Evolutionary conservation across 169 alveolate genomes (phyloP).

Genomic region (Plasmodium sp.): DNA sequence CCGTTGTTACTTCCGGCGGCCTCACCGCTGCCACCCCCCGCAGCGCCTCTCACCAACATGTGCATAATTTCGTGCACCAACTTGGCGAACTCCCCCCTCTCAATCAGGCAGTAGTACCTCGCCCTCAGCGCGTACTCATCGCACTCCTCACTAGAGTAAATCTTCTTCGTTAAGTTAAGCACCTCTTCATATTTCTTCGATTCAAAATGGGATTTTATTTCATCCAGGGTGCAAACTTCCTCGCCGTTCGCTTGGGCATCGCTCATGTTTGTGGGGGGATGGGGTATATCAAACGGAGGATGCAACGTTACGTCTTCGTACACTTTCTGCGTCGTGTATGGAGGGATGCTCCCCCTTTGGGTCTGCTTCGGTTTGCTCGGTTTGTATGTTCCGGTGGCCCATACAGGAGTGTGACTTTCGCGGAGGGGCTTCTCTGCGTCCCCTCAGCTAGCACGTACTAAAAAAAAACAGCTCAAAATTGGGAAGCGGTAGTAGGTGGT

Average conservation of each 20-base stretch:
- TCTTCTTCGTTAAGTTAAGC: slow-evolving; percentile 4
- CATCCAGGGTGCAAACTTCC: background rate
- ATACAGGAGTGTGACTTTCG: background rate
- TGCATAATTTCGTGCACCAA: slow-evolving; percentile 19
- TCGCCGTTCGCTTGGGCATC: background rate
- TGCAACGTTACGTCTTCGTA: background rate
- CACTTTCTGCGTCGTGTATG: background rate
- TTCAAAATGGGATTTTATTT: slow-evolving; percentile 29
- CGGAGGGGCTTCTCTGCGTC: background rate
- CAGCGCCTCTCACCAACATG: background rate
- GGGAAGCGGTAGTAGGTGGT: background rate
- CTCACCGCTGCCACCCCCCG: background rate
- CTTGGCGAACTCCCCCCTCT: background rate
- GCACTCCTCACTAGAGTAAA: slow-evolving; percentile 2
- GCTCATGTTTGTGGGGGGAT: background rate
- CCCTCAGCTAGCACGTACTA: background rate
- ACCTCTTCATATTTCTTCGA: slow-evolving; percentile 13
- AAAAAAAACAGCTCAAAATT: background rate
- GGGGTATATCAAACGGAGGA: background rate
- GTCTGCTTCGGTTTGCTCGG: background rate
- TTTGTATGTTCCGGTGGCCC: background rate
- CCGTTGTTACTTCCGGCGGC: background rate
- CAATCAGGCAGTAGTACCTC: slow-evolving; percentile 30
- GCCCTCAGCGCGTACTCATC: slow-evolving; percentile 10
- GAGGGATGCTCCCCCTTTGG: background rate